These are phyloP conservation scores for Yamadazyma sp. DNA, from an alignment of 805 yeast genomes.

Conservation along the genomic window DNA sequence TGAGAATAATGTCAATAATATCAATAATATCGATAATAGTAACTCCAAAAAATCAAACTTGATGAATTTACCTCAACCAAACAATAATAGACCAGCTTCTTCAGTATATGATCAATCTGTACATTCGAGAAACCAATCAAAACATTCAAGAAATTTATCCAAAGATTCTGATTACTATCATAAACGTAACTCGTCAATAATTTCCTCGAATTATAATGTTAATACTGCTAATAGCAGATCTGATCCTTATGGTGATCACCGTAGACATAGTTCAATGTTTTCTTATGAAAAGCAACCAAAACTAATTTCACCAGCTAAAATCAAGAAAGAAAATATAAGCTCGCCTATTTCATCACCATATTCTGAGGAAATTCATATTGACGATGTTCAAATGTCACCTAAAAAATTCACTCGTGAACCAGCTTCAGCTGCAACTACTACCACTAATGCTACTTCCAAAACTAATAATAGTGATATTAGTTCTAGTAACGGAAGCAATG, in stretches of 20 bases:
- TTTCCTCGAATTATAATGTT: constrained; percentile 15
- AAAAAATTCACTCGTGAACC: constrained; percentile 23
- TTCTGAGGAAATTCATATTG: constrained; percentile 13
- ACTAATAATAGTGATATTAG: neutral
- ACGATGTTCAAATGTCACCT: constrained; percentile 33
- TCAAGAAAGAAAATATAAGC: constrained; percentile 21
- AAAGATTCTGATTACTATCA: constrained; percentile 17
- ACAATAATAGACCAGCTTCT: constrained; percentile 41
- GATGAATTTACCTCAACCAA: too few relatives aligned
- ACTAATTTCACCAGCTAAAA: constrained; percentile 25
- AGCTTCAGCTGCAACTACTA: neutral
- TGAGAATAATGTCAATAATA: neutral
- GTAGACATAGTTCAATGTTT: constrained; percentile 60
- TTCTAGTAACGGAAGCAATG: neutral
- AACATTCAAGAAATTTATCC: constrained; percentile 42
- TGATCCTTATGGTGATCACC: constrained; percentile 32
- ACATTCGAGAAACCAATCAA: constrained; percentile 29
- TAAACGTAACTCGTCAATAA: constrained; percentile 26
- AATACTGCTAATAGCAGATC: constrained; percentile 6
- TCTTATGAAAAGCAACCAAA: constrained; percentile 35
- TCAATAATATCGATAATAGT: neutral
- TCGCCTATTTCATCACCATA: neutral
- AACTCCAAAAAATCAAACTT: too few relatives aligned
- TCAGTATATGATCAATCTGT: constrained; percentile 48
- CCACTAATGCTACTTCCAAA: neutral